phyloP scores from a whole-genome alignment of 2,329 filamentous ascomycete species.

The Alternaria sp. region DNA sequence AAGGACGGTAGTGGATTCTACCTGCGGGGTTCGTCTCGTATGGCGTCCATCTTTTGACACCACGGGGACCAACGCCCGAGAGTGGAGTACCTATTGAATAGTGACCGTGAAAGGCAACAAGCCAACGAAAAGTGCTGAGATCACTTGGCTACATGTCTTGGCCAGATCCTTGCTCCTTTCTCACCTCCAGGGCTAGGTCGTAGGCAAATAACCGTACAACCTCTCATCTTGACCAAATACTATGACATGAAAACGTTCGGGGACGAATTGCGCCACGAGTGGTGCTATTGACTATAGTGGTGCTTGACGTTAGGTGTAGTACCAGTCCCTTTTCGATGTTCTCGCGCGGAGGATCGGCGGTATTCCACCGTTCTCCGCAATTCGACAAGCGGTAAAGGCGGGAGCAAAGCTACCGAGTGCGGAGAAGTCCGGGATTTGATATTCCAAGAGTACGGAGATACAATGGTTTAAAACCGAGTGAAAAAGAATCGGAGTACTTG shows the following conservation, averaged over 20 bases:
- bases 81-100: too few species aligned
- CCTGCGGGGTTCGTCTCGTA: too few species aligned
- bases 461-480: background rate
- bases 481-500: background rate
- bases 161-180: background rate
- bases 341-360: background rate
- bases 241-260: background rate
- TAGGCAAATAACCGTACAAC: background rate
- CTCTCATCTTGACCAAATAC: background rate
- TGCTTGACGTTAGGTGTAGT: background rate
- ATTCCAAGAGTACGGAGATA: background rate
- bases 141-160: too few species aligned
- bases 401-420: background rate
- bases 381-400: background rate
- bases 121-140: too few species aligned
- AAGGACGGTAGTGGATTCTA: background rate
- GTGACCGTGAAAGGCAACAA: too few species aligned
- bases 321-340: background rate
- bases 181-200: background rate
- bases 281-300: background rate
- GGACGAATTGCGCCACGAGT: too few species aligned
- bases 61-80: too few species aligned
- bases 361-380: background rate
- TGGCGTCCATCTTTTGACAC: too few species aligned
- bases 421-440: background rate